Conservation (phyloP, 1,284 basidiomycete genomes). For the Apiotrichum veenhuisii region DNA sequence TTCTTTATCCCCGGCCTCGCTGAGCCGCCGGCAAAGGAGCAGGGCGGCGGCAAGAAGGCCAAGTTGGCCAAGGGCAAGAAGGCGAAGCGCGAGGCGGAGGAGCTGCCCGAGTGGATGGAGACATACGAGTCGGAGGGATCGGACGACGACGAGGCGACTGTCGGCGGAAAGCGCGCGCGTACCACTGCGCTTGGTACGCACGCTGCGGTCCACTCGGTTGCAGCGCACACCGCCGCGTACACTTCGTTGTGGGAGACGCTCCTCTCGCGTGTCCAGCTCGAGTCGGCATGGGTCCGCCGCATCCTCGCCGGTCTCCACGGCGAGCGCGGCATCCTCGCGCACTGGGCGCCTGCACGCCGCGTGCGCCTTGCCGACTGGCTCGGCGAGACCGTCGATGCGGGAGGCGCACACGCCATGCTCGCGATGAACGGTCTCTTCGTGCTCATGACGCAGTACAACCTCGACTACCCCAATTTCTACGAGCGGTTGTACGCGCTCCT, state of each 20-base stretch:
- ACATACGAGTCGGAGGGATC: conserved; percentile 43
- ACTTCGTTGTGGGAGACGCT: conserved; percentile 40
- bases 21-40: conserved; percentile 47
- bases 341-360: conserved; percentile 50
- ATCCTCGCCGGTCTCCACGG: conserved; percentile 42
- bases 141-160: conserved; percentile 47
- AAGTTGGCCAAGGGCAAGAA: conserved; percentile 47
- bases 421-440: conserved; percentile 89
- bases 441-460: conserved; percentile 90
- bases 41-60: conserved; percentile 46
- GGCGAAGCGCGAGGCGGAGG: conserved; percentile 27
- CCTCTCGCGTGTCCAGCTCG: conserved; percentile 22
- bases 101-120: conserved; percentile 48
- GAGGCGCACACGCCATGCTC: conserved; percentile 80
- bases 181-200: conserved; percentile 33
- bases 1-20: conserved; percentile 81
- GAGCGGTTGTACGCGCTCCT: conserved; percentile 87
- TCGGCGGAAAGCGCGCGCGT: conserved; percentile 28
- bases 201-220: conserved; percentile 33
- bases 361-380: conserved; percentile 93
- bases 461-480: conserved; percentile 96
- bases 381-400: conserved; percentile 76
- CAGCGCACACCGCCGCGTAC: conserved; percentile 32
- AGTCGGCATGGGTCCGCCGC: conserved; percentile 36
- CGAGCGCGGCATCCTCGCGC: conserved; percentile 42